A percentile compares a stretch with the other conserved stretches of the same genome.
Evolutionary conservation across 441 rosid genomes (phyloP).

Genomic region (Kokia cookei): DNA sequence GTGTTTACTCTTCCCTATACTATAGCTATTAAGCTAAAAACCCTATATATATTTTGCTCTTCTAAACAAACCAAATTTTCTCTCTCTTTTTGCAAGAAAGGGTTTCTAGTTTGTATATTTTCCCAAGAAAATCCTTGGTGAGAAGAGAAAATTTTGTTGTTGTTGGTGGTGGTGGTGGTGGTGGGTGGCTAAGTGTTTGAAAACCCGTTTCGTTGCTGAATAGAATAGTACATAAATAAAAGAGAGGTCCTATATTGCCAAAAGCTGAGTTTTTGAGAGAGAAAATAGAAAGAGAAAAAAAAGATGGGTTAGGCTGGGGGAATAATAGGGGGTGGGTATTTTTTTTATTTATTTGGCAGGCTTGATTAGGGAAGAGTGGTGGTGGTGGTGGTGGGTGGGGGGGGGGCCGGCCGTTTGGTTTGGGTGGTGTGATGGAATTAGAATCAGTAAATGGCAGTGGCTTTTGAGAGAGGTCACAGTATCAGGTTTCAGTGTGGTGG

Average conservation of each 20-base stretch:
- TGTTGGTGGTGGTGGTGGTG: conserved; percentile 9
- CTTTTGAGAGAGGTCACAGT: conserved; percentile 40
- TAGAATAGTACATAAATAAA: background rate
- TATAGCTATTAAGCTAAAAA: background rate
- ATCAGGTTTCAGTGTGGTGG: conserved; percentile 33
- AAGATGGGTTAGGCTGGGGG: conserved; percentile 35
- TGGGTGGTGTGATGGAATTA: conserved; percentile 32
- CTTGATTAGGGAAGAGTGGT: background rate
- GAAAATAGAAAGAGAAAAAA: conserved; percentile 13
- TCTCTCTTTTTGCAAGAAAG: background rate
- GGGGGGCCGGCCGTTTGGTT: background rate
- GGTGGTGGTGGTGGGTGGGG: background rate
- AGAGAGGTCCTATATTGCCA: background rate
- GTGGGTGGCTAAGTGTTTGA: background rate
- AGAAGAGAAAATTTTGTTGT: background rate
- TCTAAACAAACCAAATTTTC: background rate
- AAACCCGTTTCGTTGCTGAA: too few relatives aligned
- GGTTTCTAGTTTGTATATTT: background rate
- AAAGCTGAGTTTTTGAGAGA: background rate
- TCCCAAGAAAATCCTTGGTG: conserved; percentile 10
- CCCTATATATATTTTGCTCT: background rate
- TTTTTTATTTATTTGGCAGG: conserved; percentile 3
- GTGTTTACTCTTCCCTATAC: conserved; percentile 5
- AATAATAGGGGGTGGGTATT: background rate
- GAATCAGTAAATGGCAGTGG: conserved; percentile 43